A percentile compares a stretch with the other conserved stretches of the same genome.
phyloP scores from a whole-genome alignment of 1,284 basidiomycete species.

The Cryptococcus sp. region DNA sequence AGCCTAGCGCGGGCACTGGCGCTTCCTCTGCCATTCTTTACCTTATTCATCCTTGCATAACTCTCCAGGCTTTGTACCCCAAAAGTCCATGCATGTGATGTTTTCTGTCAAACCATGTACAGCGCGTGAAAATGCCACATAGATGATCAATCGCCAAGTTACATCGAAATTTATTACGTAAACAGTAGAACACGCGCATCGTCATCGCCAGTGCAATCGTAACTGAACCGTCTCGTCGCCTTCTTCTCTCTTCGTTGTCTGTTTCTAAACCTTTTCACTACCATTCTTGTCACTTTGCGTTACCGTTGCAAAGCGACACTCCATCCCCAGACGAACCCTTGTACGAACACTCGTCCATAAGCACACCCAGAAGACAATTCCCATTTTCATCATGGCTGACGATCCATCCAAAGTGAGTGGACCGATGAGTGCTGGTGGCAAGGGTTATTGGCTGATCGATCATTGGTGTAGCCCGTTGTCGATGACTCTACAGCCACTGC shows the following conservation, averaged over 20 bases:
- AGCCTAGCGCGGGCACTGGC: background rate
- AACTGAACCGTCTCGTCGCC: background rate
- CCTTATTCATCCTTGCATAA: background rate
- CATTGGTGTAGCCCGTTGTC: constrained; percentile 33
- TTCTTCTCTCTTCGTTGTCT: background rate
- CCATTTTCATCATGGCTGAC: constrained; percentile 31
- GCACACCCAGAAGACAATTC: background rate
- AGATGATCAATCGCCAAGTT: too few species aligned
- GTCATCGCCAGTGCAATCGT: background rate
- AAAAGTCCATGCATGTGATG: background rate
- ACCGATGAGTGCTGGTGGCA: background rate
- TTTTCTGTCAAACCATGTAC: background rate
- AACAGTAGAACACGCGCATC: background rate
- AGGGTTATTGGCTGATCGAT: too few species aligned
- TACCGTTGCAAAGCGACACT: too few species aligned
- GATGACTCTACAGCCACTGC: constrained; percentile 71
- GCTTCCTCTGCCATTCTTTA: background rate
- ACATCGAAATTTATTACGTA: background rate
- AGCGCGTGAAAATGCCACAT: background rate
- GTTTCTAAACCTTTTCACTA: background rate
- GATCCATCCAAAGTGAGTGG: constrained; percentile 36
- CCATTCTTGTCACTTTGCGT: too few species aligned
- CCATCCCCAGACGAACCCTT: too few species aligned
- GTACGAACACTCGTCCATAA: too few species aligned
- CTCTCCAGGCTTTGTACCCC: background rate